Percentiles rank a stretch among this genome's conserved stretches.
Conservation (phyloP, 345 rosid genomes). For the Murraya paniculata region DNA sequence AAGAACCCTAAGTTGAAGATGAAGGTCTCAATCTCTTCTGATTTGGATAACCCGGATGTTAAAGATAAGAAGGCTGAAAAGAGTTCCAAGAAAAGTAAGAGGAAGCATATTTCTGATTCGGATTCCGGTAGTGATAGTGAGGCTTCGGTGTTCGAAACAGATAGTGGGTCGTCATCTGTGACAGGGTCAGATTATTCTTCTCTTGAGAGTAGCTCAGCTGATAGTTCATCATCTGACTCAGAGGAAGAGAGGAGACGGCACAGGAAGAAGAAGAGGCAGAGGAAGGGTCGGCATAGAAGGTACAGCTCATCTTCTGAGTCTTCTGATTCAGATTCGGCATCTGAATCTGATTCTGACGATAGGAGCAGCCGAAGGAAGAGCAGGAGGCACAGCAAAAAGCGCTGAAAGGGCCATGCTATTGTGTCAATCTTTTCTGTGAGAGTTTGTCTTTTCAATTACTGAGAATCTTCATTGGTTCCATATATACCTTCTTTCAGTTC, state of each 20-base stretch:
- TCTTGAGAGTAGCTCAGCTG: slow-evolving; percentile 54
- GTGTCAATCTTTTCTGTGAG: not conserved
- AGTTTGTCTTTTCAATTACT: not conserved
- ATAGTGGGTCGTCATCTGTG: slow-evolving; percentile 56
- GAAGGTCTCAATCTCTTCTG: slow-evolving; percentile 56
- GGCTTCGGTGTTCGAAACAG: slow-evolving; percentile 87
- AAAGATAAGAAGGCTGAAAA: slow-evolving; percentile 47
- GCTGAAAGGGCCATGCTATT: not conserved
- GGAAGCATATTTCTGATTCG: slow-evolving; percentile 58
- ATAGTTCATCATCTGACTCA: slow-evolving; percentile 73
- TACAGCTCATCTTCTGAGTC: slow-evolving; percentile 77
- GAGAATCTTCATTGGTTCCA: not conserved
- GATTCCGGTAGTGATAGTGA: slow-evolving; percentile 74
- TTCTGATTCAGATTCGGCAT: slow-evolving; percentile 44
- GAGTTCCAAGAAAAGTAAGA: slow-evolving; percentile 72
- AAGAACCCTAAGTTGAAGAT: slow-evolving; percentile 81
- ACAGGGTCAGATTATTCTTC: slow-evolving; percentile 69
- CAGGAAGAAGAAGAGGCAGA: slow-evolving; percentile 68
- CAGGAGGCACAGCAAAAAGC: slow-evolving; percentile 57
- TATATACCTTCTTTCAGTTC: not conserved
- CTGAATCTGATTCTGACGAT: slow-evolving; percentile 71
- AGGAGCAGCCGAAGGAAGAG: slow-evolving; percentile 57
- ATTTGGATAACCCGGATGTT: slow-evolving; percentile 46
- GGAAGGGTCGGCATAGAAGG: slow-evolving; percentile 56
- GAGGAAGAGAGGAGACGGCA: slow-evolving; percentile 61